Evolutionary conservation across 257 asterid genomes (phyloP), one percentile per base, ranked within the genome.

Genomic region (Rauvolfia tetraphylla): DNA sequence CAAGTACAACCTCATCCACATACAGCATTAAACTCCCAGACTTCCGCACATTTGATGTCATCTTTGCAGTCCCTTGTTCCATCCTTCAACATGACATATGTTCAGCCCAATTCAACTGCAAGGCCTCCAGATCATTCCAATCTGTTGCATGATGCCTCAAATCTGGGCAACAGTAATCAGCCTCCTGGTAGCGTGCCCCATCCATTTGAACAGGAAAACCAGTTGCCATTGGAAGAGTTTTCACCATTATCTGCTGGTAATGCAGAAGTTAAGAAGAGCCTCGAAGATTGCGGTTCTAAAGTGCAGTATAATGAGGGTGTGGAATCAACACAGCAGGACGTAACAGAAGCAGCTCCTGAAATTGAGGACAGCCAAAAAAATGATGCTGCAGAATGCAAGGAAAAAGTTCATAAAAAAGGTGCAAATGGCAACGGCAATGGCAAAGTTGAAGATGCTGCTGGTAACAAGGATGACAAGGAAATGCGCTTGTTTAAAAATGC

Each of bases 401-500:
- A 76, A 68, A 81, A 59, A 75, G 79, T 78, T 79, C 78, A 61
- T 31, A 65, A 87, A 53, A 88, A 84, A 80, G 75, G 78, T 72
- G 77, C 69, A 80, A 84, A 85, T 65, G 89, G 69, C 56, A 84
- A 85, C 61, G 89, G 69, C 56, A 81, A 76, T 34, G 90, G 73
- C 15, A 90, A 90, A 79, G 86, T 42, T 77, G 97, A 89, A 54
- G 92, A 82, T 78, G 78, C 77, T 75, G 73, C 49, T 76, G 81
- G 79, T 66, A 85, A 74, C 81, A 93, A 90, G 90, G 96, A 92
- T 81, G 98, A 95, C 48, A 95, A 90, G 81, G 91, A 73, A 59
- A 83, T 80, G 84, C 96, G 98, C n/a, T 51, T 89, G 49, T 93
- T 95, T 79, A 95, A 95, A 82, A 90, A 86, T 81, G 81, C 96